Evolutionary conservation across 306 rosid species (phyloP).

Genomic region (Prunus dulcis): DNA sequence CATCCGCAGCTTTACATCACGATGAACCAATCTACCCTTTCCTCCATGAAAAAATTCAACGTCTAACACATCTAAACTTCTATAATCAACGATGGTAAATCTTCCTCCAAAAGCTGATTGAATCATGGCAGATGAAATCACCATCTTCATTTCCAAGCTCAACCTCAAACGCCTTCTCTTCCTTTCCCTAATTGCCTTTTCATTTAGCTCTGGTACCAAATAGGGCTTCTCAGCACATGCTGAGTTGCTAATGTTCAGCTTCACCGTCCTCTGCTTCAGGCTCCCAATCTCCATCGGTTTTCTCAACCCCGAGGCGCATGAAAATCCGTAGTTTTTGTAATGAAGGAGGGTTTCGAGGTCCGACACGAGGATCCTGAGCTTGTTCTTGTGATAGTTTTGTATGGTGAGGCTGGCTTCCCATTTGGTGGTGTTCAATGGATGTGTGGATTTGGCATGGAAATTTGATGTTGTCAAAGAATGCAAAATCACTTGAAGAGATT

Average conservation of each 20-base stretch:
- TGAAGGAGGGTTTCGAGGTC: not conserved
- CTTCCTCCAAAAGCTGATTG: not conserved
- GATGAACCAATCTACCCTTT: not conserved
- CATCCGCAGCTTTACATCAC: not conserved
- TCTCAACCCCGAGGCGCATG: not conserved
- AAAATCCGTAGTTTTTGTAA: not conserved
- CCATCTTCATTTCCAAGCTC: conserved; percentile 1
- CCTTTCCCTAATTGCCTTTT: not conserved
- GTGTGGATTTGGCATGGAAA: not conserved
- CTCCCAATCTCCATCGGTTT: not conserved
- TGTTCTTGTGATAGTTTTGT: not conserved
- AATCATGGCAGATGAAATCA: not conserved
- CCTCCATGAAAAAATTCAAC: not conserved
- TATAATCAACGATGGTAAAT: not conserved
- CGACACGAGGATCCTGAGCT: not conserved
- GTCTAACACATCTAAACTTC: not conserved
- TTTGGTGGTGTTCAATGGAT: not conserved
- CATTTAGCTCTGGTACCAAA: not conserved
- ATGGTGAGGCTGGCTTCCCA: not conserved
- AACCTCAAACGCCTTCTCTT: not conserved
- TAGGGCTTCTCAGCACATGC: no score
- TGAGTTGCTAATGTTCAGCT: not conserved
- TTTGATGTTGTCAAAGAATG: not conserved
- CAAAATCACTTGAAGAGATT: not conserved
- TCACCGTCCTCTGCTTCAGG: not conserved